These are phyloP conservation scores for Quercus gilva DNA, from an alignment of 306 rosid species.

Conservation along the genomic window DNA sequence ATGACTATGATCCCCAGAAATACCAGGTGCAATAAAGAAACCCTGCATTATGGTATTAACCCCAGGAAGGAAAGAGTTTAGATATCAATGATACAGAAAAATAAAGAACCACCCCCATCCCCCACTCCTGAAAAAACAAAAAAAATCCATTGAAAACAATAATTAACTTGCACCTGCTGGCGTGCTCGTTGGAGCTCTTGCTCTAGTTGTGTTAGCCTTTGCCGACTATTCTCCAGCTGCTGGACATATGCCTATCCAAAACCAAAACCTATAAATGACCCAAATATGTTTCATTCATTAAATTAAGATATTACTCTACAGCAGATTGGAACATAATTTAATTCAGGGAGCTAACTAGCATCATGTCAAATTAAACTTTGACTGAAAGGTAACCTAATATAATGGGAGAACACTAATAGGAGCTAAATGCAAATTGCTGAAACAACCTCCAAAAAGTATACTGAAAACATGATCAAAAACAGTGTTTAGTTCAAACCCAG, in stretches of 20 bases:
- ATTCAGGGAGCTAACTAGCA: neutral
- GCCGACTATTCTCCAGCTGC: slow-evolving; percentile 67
- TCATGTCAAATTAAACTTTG: neutral
- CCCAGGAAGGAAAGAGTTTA: neutral
- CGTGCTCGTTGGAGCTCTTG: slow-evolving; percentile 73
- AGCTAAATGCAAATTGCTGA: neutral
- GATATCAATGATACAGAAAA: neutral
- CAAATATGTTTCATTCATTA: slow-evolving; percentile 37
- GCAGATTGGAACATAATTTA: neutral
- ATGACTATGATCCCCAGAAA: slow-evolving; percentile 43
- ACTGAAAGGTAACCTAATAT: neutral
- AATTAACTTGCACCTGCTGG: slow-evolving; percentile 59
- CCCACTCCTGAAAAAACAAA: no score
- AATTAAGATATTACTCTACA: slow-evolving; percentile 1
- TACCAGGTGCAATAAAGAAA: slow-evolving; percentile 31
- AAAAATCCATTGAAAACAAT: neutral
- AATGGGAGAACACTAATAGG: neutral
- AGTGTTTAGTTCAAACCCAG: neutral
- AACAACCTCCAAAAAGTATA: neutral
- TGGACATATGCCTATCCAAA: slow-evolving; percentile 86
- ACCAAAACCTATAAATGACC: slow-evolving; percentile 48
- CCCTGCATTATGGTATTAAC: slow-evolving; percentile 40
- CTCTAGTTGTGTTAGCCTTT: slow-evolving; percentile 66
- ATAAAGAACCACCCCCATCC: neutral
- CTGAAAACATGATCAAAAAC: neutral